Evolutionary conservation across 164 flowering plant species (phyloP), one percentile per base, ranked within the genome.

Genomic region (Vitis rupestris): DNA sequence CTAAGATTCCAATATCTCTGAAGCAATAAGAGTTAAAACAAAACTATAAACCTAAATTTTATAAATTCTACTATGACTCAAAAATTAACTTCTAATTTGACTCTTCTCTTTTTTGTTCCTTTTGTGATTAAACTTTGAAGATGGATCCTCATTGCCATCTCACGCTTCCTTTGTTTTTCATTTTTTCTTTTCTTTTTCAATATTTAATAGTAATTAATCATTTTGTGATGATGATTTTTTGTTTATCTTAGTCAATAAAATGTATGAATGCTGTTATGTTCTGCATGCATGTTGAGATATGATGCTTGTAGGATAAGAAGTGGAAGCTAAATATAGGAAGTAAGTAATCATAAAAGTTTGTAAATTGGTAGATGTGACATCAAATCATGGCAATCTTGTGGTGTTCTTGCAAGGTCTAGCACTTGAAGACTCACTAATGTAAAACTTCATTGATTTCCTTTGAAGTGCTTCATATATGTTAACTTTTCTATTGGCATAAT

Each of bases 401-500:
- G 56, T 37, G 44, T 37, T 37, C 44, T 37, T 37, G 44, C 7
- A 37, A 37, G 56, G 14, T 5, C 8, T 60, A 60, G 63, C 16
- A 60, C 13, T 31, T 60, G 13, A 60, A 60, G 3, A 8, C 31
- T 9, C 63, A 60, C 47, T 13, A 30, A 27, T 27, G n/a, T 14
- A 60, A 15, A 27, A 13, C 47, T 60, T 60, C 44, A 13, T 4
- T 27, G 3, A 60, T 37, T 3, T 37, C 44, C 44, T 37, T 37
- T 37, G 44, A 37, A 37, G 44, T 37, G 8, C 14, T 53, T 12
- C 56, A 53, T 53, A n/a, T 11, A 5, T 53, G 56, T n/a, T 13
- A 14, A 14, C 56, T 53, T 53, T 53, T 53, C n/a, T 53, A n/a
- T 53, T 53, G 49, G n/a, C n/a, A 60, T 73, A 66, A 73, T 68